phyloP scores from a whole-genome alignment of 2,329 filamentous ascomycete genomes.

The Dactylellina cionopaga region DNA sequence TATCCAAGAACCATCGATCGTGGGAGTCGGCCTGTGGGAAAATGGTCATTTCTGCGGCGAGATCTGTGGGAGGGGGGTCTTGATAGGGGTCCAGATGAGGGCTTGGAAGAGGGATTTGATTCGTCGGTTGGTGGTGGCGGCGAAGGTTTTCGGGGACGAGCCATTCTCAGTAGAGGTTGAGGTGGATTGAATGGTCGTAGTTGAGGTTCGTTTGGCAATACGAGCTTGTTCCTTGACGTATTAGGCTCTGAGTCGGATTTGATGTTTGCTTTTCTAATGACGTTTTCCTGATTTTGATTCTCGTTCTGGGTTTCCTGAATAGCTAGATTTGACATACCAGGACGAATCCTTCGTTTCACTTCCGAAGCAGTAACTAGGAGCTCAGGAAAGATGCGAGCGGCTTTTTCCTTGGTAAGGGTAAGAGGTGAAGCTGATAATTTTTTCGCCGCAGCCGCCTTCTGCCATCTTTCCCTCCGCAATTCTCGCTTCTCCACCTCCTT shows the following conservation, averaged over 20 bases:
- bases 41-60: background rate
- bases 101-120: background rate
- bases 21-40: background rate
- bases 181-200: background rate
- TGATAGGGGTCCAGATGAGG: background rate
- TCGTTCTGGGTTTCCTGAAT: background rate
- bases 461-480: background rate
- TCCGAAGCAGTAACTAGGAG: background rate
- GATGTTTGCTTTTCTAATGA: background rate
- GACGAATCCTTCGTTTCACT: background rate
- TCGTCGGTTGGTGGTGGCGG: background rate
- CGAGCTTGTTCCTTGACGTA: no score
- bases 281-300: background rate
- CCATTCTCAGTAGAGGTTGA: background rate
- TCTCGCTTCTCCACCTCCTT: conserved; percentile 1
- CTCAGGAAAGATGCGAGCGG: no score
- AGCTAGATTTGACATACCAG: conserved; percentile 10
- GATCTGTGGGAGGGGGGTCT: background rate
- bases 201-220: background rate
- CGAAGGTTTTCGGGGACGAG: background rate
- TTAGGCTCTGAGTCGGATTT: background rate
- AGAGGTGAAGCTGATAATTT: background rate
- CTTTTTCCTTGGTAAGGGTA: no score
- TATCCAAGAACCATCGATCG: background rate
- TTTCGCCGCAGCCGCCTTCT: background rate